Percentiles rank a stretch among this genome's conserved stretches.
These are phyloP conservation scores for Corchorus olitorius DNA, from an alignment of 345 rosid species.

Conservation along the genomic window DNA sequence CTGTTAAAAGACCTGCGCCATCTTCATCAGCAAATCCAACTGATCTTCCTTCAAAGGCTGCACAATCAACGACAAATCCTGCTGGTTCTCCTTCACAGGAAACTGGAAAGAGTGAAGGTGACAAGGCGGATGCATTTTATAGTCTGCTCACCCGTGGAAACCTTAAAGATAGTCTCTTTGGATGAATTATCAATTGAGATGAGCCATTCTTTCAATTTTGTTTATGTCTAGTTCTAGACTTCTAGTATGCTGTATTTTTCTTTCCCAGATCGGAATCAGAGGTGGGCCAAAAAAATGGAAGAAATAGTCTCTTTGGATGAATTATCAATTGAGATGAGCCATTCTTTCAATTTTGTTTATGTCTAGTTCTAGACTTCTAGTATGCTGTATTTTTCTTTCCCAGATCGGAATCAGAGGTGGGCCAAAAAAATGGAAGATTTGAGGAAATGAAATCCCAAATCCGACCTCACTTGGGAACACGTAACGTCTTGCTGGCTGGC, in stretches of 20 bases:
- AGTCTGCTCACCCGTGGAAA: conserved; percentile 47
- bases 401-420: not conserved
- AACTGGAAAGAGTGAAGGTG: conserved; percentile 20
- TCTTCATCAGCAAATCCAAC: conserved; percentile 28
- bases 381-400: not conserved
- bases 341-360: not conserved
- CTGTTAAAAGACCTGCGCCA: conserved; percentile 49
- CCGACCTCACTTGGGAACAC: not conserved
- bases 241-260: not conserved
- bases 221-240: not conserved
- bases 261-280: not conserved
- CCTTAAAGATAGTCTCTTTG: conserved; percentile 40
- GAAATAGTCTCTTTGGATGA: conserved; percentile 36
- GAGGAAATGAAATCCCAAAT: not conserved
- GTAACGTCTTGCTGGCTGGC: not conserved
- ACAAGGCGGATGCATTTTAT: conserved; percentile 44
- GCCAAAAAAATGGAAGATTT: not conserved
- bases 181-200: conserved; percentile 8
- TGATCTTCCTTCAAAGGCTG: conserved; percentile 30
- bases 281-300: no score
- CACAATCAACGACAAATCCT: conserved; percentile 23
- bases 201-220: not conserved
- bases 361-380: no score
- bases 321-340: not conserved
- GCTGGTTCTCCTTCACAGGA: conserved; percentile 18